phyloP scores from a whole-genome alignment of 208 protist species.

The Endotrypanum monterogeii region DNA sequence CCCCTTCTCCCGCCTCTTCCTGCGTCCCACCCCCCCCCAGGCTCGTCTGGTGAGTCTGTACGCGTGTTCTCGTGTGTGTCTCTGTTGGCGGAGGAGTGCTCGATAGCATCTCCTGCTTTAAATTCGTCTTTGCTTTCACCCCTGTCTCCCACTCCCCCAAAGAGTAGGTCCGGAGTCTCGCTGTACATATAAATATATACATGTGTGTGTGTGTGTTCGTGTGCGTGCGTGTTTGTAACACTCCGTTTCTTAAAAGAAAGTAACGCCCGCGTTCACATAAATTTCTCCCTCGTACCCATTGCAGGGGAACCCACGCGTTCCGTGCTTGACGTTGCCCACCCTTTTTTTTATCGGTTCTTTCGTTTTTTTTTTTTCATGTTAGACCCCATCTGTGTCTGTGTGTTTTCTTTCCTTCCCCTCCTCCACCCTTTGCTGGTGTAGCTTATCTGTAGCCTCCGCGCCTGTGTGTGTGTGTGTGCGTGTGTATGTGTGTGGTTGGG shows the following conservation, averaged over 20 bases:
- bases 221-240: too few species aligned
- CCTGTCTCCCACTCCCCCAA: neutral
- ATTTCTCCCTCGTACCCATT: neutral
- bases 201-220: too few species aligned
- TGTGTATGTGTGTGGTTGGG: neutral
- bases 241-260: too few species aligned
- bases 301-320: neutral
- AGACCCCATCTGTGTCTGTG: neutral
- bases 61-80: neutral
- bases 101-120: neutral
- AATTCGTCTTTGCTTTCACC: neutral
- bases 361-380: neutral
- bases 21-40: neutral
- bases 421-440: neutral
- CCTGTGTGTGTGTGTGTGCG: neutral
- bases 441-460: conserved; percentile 1
- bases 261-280: too few species aligned
- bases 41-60: neutral
- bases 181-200: too few species aligned
- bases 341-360: neutral
- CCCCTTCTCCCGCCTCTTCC: neutral
- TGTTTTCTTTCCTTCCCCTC: conserved; percentile 11
- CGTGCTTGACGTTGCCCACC: neutral
- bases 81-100: neutral
- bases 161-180: too few species aligned